phyloP scores from a whole-genome alignment of 2,329 filamentous ascomycete genomes.

The Aspergillus oerlinghausenensis region DNA sequence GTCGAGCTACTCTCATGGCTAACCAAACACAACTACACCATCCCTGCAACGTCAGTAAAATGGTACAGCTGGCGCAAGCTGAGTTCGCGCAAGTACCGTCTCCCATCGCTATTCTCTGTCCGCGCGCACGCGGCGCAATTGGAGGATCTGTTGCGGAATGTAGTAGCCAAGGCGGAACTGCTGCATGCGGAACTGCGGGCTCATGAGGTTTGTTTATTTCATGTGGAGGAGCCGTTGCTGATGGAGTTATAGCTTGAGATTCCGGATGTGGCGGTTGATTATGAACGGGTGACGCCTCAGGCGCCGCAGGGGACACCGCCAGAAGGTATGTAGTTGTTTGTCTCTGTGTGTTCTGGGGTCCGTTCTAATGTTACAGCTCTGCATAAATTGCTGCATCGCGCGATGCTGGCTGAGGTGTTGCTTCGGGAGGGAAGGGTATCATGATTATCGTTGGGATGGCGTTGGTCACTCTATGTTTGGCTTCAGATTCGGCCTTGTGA shows the following conservation, averaged over 20 bases:
- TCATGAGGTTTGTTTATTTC: not conserved
- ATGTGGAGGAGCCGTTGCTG: not conserved
- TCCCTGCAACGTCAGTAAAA: constrained; percentile 5
- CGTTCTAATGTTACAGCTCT: not conserved
- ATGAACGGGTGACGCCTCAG: constrained; percentile 1
- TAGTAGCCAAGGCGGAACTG: constrained; percentile 5
- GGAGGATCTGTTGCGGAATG: not conserved
- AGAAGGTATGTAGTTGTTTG: not conserved
- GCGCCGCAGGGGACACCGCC: not conserved
- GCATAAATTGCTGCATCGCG: not conserved
- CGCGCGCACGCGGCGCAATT: constrained; percentile 2
- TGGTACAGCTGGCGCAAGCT: constrained; percentile 13
- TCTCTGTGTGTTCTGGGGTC: not conserved
- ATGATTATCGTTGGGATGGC: not conserved
- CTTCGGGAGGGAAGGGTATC: not conserved
- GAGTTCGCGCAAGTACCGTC: constrained; percentile 1
- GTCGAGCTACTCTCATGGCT: constrained; percentile 11
- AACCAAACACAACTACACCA: constrained; percentile 7
- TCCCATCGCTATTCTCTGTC: constrained; percentile 3
- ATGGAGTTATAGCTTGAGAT: not conserved
- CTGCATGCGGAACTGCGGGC: constrained; percentile 7
- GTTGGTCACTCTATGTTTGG: not conserved
- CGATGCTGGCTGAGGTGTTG: not conserved
- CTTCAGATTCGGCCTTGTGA: not conserved
- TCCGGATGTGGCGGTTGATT: constrained; percentile 2